Evolutionary conservation across 129 eudicot species (phyloP).

Genomic region (Arctium minus): DNA sequence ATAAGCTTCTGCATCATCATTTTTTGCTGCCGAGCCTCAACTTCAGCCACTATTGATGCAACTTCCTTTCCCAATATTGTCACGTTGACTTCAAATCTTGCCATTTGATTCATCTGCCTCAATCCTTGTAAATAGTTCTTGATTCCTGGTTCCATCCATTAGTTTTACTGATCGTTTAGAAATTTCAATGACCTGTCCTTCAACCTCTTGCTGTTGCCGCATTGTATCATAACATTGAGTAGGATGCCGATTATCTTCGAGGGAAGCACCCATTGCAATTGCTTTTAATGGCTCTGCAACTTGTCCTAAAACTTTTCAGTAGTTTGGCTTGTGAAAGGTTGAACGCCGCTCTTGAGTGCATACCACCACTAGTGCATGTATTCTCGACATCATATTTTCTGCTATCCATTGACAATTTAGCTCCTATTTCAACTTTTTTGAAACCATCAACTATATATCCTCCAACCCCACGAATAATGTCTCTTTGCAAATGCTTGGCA

Average conservation of each 20-base stretch:
- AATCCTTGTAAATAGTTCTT: slow-evolving; percentile 55
- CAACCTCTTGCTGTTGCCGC: slow-evolving; percentile 70
- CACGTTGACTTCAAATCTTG: slow-evolving; percentile 86
- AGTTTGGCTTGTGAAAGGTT: slow-evolving; percentile 67
- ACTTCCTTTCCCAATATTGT: slow-evolving; percentile 75
- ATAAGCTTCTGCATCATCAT: slow-evolving; percentile 79
- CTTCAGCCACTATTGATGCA: slow-evolving; percentile 91
- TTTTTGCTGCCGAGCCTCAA: slow-evolving; percentile 89
- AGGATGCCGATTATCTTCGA: slow-evolving; percentile 92
- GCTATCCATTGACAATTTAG: slow-evolving; percentile 83
- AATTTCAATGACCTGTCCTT: slow-evolving; percentile 92
- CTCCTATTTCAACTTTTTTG: slow-evolving; percentile 89
- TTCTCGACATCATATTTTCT: slow-evolving; percentile 83
- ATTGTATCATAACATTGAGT: slow-evolving; percentile 85
- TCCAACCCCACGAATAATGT: slow-evolving; percentile 90
- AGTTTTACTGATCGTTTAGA: slow-evolving; percentile 78
- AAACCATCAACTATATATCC: slow-evolving; percentile 86
- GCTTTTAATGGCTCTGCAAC: slow-evolving; percentile 94
- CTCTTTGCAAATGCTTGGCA: slow-evolving; percentile 96
- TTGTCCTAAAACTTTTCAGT: slow-evolving; percentile 78
- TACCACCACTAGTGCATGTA: slow-evolving; percentile 67
- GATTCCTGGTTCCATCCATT: slow-evolving; percentile 40
- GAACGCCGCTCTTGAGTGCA: slow-evolving; percentile 63
- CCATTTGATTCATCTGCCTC: slow-evolving; percentile 76
- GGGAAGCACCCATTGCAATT: slow-evolving; percentile 86